A percentile compares a stretch with the other conserved stretches of the same genome.
phyloP scores from a whole-genome alignment of 345 rosid genomes.

The Kandelia obovata region DNA sequence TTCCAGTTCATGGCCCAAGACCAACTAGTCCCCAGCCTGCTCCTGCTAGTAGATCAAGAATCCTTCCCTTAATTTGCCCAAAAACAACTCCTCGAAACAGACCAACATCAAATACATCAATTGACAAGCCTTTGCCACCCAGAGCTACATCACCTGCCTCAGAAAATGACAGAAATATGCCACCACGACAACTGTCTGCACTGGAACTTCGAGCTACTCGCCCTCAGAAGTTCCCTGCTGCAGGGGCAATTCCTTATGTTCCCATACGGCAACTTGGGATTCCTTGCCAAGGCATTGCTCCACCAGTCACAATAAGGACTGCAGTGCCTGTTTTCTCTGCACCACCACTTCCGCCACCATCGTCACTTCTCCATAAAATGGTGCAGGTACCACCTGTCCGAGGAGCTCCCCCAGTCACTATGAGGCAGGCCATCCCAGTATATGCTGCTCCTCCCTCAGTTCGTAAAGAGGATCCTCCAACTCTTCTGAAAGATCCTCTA shows the following conservation, averaged over 20 bases:
- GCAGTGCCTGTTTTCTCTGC: conserved; percentile 81
- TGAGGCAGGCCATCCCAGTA: conserved; percentile 72
- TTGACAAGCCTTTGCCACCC: conserved; percentile 23
- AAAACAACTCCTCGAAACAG: conserved; percentile 58
- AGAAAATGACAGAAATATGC: conserved; percentile 13
- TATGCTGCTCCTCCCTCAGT: conserved; percentile 54
- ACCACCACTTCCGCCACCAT: conserved; percentile 57
- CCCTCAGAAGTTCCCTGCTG: conserved; percentile 62
- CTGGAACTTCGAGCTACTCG: conserved; percentile 40
- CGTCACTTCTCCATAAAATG: conserved; percentile 34
- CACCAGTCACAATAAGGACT: conserved; percentile 78
- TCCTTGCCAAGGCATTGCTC: conserved; percentile 67
- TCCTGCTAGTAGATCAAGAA: conserved; percentile 66
- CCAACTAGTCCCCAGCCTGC: conserved; percentile 85
- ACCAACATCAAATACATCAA: conserved; percentile 26
- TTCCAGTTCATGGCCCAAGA: conserved; percentile 58
- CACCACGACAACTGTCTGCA: conserved; percentile 18
- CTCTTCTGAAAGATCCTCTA: conserved; percentile 20
- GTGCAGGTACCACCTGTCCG: conserved; percentile 40
- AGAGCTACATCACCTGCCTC: conserved; percentile 11
- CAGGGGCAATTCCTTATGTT: conserved; percentile 77
- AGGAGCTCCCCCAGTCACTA: conserved; percentile 65
- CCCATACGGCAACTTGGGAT: conserved; percentile 63
- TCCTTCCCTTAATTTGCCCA: conserved; percentile 80
- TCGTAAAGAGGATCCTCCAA: conserved; percentile 36